phyloP scores from a whole-genome alignment of 306 rosid genomes.

The Lathyrus sativus region DNA sequence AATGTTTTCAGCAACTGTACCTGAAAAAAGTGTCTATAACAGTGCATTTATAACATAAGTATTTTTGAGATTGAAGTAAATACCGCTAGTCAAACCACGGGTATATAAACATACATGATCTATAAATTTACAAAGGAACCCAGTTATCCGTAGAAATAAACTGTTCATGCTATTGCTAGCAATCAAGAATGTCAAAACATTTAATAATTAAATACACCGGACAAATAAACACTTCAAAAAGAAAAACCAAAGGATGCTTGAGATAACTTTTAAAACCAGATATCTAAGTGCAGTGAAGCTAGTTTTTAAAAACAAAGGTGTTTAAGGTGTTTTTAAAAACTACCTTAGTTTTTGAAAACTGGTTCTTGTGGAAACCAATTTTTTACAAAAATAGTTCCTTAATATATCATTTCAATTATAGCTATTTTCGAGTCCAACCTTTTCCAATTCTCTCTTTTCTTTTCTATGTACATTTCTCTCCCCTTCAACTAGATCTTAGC shows the following conservation, averaged over 20 bases:
- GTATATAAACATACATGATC: no score
- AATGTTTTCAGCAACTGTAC: conserved; percentile 86
- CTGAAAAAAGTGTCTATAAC: conserved; percentile 79
- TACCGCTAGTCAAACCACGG: neutral
- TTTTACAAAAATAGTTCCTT: neutral
- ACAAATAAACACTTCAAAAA: no score
- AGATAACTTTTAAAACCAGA: neutral
- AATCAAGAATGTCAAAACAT: no score
- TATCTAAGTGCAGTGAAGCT: neutral
- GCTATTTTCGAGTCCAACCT: neutral
- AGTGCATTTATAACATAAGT: conserved; percentile 11
- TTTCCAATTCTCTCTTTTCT: conserved; percentile 5
- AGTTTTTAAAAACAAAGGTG: neutral
- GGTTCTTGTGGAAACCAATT: conserved; percentile 1
- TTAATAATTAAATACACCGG: no score
- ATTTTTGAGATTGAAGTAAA: conserved; percentile 24
- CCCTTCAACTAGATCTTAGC: neutral
- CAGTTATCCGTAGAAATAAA: no score
- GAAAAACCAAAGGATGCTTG: no score
- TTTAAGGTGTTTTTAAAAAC: neutral
- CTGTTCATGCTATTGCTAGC: no score
- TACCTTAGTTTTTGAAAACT: neutral
- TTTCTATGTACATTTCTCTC: conserved; percentile 1
- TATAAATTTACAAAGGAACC: no score
- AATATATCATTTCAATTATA: neutral